Evolutionary conservation across 305 asterid species (phyloP).

Genomic region (Fraxinus dipetala): DNA sequence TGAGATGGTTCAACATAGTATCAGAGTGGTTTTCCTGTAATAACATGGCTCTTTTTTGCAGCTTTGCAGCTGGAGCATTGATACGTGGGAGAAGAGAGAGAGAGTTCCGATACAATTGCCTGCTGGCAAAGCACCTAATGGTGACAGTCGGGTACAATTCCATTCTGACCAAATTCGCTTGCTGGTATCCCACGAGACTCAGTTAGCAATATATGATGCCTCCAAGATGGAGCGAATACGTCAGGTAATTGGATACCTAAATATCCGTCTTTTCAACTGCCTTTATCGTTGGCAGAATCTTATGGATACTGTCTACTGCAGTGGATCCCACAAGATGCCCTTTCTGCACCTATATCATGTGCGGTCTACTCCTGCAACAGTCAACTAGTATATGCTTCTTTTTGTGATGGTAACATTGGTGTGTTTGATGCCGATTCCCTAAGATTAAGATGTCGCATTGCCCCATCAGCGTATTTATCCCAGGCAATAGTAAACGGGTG

Average conservation of each 20-base stretch:
- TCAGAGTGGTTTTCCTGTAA: neutral
- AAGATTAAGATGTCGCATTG: slow-evolving; percentile 81
- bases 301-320: slow-evolving; percentile 29
- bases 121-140: slow-evolving; percentile 81
- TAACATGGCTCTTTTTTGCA: slow-evolving; percentile 27
- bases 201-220: slow-evolving; percentile 81
- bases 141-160: slow-evolving; percentile 95
- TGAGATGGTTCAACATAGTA: neutral
- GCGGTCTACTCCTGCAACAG: slow-evolving; percentile 95
- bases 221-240: slow-evolving; percentile 93
- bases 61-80: slow-evolving; percentile 96
- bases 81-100: slow-evolving; percentile 91
- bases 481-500: slow-evolving; percentile 65
- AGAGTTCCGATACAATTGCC: slow-evolving; percentile 78
- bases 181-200: slow-evolving; percentile 91
- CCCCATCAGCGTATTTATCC: slow-evolving; percentile 70
- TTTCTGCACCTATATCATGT: slow-evolving; percentile 85
- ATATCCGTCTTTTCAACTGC: neutral
- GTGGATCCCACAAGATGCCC: slow-evolving; percentile 94
- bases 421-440: slow-evolving; percentile 86
- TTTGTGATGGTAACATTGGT: slow-evolving; percentile 78
- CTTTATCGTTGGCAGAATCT: neutral
- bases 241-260: slow-evolving; percentile 51
- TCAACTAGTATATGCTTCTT: slow-evolving; percentile 81
- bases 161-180: slow-evolving; percentile 81